Evolutionary conservation across 169 alveolate species (phyloP), one percentile per base, ranked within the genome.

Genomic region (Plasmodium vinckei): DNA sequence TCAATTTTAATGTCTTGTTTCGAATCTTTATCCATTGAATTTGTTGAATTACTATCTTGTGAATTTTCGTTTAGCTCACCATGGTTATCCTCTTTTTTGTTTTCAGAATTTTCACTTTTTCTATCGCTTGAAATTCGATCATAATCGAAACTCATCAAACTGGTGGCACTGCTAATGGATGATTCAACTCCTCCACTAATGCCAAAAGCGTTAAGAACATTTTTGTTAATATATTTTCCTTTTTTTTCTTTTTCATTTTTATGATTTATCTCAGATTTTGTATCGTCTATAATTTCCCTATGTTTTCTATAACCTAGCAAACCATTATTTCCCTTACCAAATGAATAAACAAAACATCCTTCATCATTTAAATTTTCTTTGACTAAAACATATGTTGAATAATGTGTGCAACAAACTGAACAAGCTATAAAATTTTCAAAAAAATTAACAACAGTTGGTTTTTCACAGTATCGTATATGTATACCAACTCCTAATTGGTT

Each of bases 401-500:
- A 93, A 39, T 94, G 86, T 7, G 93, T 94, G 46, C 93, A 94
- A 19, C 92, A 53, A 19, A 92, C 94, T 13, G 91, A 90, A 42
- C 87, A 33, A 2, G 92, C 94, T 23, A 71, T 64, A 68, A 89
- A 72, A 46, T 91, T 68, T 23, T 88, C 79, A 75, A 92, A 92
- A 79, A 93, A 91, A 27, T 56, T 68, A 27, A 94, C 87, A 1
- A 67, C 23, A 13, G 84, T 73, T 6, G 96, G 96, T 0, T 15
- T 44, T 61, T 92, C 87, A 15, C 87, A 68, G 12, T 82, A 72
- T 70, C 77, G 23, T 44, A 54, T 75, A 12, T 93, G 47, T 57
- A 89, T 63, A n/a, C 93, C 96, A 53, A 92, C 87, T 51, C 96
- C 95, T 59, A 94, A 51, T 89, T 98, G 98, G 65, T 98, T 98